phyloP scores from a whole-genome alignment of 139 green algal species.

The Chlorella vulgaris region DNA sequence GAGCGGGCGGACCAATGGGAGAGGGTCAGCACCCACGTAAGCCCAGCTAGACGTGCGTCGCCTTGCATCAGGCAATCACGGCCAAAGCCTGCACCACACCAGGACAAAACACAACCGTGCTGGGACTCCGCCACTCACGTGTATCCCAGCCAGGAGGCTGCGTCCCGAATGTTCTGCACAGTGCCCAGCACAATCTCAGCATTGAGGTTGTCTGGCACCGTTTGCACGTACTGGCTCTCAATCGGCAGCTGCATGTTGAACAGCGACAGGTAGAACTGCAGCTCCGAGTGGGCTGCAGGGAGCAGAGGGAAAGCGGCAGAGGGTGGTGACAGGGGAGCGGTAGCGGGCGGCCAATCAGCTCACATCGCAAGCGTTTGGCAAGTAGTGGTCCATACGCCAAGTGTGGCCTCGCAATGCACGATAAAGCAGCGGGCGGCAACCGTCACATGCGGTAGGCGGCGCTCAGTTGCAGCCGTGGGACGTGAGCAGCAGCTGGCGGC shows the following conservation, averaged over 20 bases:
- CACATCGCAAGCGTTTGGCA: no score
- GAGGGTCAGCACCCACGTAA: background rate
- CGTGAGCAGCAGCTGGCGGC: no score
- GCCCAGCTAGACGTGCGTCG: no score
- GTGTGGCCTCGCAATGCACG: no score
- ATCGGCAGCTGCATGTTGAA: constrained; percentile 99
- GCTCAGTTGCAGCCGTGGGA: no score
- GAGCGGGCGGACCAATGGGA: background rate
- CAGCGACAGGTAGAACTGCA: constrained; percentile 99
- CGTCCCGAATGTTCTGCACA: constrained; percentile 83
- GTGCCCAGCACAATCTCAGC: constrained; percentile 96
- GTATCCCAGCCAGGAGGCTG: constrained; percentile 90
- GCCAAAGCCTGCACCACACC: no score
- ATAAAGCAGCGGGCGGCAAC: no score
- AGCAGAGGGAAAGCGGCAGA: background rate
- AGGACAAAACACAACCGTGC: no score
- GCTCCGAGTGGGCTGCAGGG: constrained; percentile 75
- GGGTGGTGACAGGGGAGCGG: background rate
- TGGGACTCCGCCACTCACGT: constrained; percentile 59
- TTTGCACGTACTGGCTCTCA: constrained; percentile 91
- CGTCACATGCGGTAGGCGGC: no score
- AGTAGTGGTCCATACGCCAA: no score
- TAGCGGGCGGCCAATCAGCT: no score
- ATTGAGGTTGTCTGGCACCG: constrained; percentile 94
- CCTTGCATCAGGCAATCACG: no score